Conservation (phyloP, 352 stramenopile genomes). For the Elongisporangium senticosum region DNA sequence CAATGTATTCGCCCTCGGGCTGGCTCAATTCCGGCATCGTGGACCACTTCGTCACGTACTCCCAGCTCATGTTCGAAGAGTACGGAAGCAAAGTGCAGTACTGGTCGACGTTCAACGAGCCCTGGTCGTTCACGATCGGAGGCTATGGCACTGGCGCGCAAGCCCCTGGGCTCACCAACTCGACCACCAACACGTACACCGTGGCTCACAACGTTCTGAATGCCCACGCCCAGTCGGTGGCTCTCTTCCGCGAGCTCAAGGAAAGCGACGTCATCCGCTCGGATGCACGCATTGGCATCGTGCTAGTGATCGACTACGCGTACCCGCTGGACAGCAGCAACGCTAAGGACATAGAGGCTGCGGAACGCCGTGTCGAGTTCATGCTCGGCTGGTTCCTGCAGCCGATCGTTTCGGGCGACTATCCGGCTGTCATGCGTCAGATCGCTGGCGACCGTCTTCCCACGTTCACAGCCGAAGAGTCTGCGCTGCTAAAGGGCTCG, state of each 20-base stretch:
- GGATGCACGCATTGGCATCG: constrained; percentile 81
- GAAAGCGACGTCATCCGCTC: constrained; percentile 13
- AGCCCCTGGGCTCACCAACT: constrained; percentile 23
- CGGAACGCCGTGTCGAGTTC: constrained; percentile 68
- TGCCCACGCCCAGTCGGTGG: constrained; percentile 76
- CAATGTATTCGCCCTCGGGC: constrained; percentile 41
- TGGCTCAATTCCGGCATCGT: constrained; percentile 20
- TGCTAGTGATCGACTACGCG: constrained; percentile 59
- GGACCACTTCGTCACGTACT: constrained; percentile 55
- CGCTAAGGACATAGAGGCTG: constrained; percentile 31
- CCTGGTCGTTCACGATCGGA: constrained; percentile 64
- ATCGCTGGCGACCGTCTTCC: constrained; percentile 68
- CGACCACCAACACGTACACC: constrained; percentile 20
- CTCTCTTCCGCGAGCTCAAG: constrained; percentile 53
- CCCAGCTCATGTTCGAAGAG: constrained; percentile 74
- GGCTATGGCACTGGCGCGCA: constrained; percentile 71
- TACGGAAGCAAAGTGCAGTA: constrained; percentile 87
- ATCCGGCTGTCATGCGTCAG: constrained; percentile 78
- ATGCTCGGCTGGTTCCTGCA: constrained; percentile 84
- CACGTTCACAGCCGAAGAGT: constrained; percentile 65
- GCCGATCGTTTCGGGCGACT: constrained; percentile 73
- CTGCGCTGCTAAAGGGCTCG: constrained; percentile 50
- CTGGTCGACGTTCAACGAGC: constrained; percentile 93
- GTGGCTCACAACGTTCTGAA: constrained; percentile 81
- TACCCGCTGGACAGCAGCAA: constrained; percentile 57